These are phyloP conservation scores for Trypanosoma scelopori DNA, from an alignment of 208 protist genomes.

Conservation along the genomic window DNA sequence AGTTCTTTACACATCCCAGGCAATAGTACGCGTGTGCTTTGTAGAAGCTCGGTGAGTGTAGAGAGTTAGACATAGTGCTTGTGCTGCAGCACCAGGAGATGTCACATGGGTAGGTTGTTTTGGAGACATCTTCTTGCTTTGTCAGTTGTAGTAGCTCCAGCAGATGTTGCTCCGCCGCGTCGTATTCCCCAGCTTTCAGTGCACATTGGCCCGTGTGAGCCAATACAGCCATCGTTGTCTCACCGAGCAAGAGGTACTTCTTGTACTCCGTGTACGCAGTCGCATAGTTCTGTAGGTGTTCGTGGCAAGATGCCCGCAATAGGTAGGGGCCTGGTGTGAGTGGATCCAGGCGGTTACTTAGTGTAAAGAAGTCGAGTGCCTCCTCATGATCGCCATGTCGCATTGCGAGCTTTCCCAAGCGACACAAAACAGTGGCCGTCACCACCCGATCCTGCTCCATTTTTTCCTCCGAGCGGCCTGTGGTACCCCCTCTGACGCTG, in stretches of 20 bases:
- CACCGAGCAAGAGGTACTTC: slow-evolving; percentile 79
- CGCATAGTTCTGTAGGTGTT: slow-evolving; percentile 42
- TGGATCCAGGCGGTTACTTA: slow-evolving; percentile 62
- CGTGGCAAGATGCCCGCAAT: slow-evolving; percentile 77
- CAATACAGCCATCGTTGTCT: slow-evolving; percentile 65
- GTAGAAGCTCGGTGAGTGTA: slow-evolving; percentile 46
- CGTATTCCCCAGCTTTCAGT: slow-evolving; percentile 56
- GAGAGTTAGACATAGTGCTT: slow-evolving; percentile 3
- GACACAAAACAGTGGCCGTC: slow-evolving; percentile 50
- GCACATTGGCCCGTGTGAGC: slow-evolving; percentile 86
- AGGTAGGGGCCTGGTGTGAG: slow-evolving; percentile 66
- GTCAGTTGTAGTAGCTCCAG: slow-evolving; percentile 43
- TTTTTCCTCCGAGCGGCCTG: slow-evolving; percentile 2
- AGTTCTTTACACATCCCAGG: slow-evolving; percentile 53
- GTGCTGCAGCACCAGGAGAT: slow-evolving; percentile 11
- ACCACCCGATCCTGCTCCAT: slow-evolving; percentile 29
- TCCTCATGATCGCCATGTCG: slow-evolving; percentile 46
- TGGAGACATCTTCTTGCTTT: slow-evolving; percentile 9
- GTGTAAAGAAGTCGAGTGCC: slow-evolving; percentile 61
- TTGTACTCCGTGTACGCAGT: slow-evolving; percentile 77
- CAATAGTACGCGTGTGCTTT: slow-evolving; percentile 81
- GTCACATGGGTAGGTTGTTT: slow-evolving; percentile 1
- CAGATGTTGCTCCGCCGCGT: slow-evolving; percentile 52
- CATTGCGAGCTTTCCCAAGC: slow-evolving; percentile 61
- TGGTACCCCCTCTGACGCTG: not conserved